phyloP scores from a whole-genome alignment of 371 early-diverging fungal genomes.

The Ordospora colligata region DNA sequence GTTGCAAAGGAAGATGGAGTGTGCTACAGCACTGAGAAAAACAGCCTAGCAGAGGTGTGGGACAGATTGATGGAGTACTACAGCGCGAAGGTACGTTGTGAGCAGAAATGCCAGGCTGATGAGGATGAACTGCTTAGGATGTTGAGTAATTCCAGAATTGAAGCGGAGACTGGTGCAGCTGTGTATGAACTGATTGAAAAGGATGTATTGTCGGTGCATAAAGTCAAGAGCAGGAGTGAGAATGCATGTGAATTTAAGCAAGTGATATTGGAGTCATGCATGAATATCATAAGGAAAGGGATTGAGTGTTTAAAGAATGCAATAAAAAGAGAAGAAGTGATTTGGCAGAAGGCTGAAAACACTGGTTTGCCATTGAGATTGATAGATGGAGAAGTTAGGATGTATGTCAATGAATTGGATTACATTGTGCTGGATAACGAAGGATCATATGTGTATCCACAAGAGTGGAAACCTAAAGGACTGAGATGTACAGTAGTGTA shows the following conservation, averaged over 20 bases:
- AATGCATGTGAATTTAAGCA: not conserved
- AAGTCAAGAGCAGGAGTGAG: not conserved
- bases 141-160: not conserved
- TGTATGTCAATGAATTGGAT: not conserved
- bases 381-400: not conserved
- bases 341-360: not conserved
- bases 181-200: not conserved
- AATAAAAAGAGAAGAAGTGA: not conserved
- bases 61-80: not conserved
- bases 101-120: not conserved
- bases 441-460: not conserved
- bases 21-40: not conserved
- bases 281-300: not conserved
- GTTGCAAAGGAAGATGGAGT: not conserved
- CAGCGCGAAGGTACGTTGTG: not conserved
- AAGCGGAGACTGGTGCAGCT: not conserved
- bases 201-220: not conserved
- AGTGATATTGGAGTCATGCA: not conserved
- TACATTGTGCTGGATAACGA: not conserved
- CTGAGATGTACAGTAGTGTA: not conserved
- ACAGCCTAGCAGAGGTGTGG: constrained; percentile 1
- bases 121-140: not conserved
- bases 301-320: not conserved
- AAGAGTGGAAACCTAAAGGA: not conserved
- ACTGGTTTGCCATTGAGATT: not conserved